A percentile compares a stretch with the other conserved stretches of the same genome.
Evolutionary conservation across 495 filamentous ascomycete genomes (phyloP).

Genomic region (Lepraria neglecta): DNA sequence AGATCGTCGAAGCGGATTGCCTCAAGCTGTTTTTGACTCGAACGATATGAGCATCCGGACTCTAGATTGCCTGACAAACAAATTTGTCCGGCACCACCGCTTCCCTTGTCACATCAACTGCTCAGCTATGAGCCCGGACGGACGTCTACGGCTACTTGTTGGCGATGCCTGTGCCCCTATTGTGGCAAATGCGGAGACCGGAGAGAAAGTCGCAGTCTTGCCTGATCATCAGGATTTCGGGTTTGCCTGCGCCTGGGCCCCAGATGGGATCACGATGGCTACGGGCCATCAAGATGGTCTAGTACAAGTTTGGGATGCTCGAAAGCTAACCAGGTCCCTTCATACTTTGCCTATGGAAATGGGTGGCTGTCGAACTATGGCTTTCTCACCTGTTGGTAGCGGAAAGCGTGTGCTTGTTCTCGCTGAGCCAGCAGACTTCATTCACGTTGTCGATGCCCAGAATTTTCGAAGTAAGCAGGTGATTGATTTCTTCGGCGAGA

Average conservation of each 20-base stretch:
- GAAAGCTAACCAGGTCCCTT: conserved; percentile 58
- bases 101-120: conserved; percentile 75
- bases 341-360: conserved; percentile 65
- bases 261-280: conserved; percentile 80
- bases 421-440: conserved; percentile 77
- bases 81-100: conserved; percentile 52
- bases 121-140: conserved; percentile 71
- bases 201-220: conserved; percentile 50
- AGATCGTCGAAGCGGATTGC: conserved; percentile 52
- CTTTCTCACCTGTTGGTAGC: conserved; percentile 72
- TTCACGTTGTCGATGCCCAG: conserved; percentile 70
- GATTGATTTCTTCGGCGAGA: conserved; percentile 79
- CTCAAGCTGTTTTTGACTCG: conserved; percentile 70
- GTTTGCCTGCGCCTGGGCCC: conserved; percentile 88
- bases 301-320: conserved; percentile 79
- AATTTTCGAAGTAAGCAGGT: conserved; percentile 63
- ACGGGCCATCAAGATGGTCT: conserved; percentile 86
- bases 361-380: conserved; percentile 68
- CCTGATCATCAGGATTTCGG: conserved; percentile 71
- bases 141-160: conserved; percentile 72
- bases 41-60: conserved; percentile 75
- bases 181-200: conserved; percentile 59
- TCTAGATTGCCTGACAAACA: conserved; percentile 65
- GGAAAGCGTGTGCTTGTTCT: conserved; percentile 69
- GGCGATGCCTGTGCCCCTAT: conserved; percentile 54